Evolutionary conservation across 2,329 filamentous ascomycete genomes (phyloP).

Genomic region (Knoxdaviesia proteae): DNA sequence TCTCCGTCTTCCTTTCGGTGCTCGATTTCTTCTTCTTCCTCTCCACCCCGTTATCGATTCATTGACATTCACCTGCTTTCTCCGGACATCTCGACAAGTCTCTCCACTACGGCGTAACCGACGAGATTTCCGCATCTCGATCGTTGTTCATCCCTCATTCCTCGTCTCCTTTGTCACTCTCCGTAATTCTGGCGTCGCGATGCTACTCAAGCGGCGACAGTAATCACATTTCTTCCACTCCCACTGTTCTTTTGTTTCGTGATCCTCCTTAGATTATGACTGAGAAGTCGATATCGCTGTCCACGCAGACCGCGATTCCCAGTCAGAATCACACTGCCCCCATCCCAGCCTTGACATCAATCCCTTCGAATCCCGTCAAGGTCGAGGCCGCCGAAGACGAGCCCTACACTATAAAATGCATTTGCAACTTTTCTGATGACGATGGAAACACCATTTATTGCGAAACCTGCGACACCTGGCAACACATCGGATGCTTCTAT

Average conservation of each 20-base stretch:
- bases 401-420: slow-evolving; percentile 92
- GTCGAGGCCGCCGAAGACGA: slow-evolving; percentile 45
- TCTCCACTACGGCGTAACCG: background rate
- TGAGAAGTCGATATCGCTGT: slow-evolving; percentile 31
- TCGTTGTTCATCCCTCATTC: background rate
- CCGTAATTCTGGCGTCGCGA: slow-evolving; percentile 25
- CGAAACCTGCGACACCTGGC: slow-evolving; percentile 91
- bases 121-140: background rate
- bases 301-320: slow-evolving; percentile 33
- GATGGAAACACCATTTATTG: slow-evolving; percentile 96
- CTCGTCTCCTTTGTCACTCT: background rate
- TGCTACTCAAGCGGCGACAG: slow-evolving; percentile 31
- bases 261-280: slow-evolving; percentile 37
- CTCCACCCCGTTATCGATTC: background rate
- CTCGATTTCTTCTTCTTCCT: background rate
- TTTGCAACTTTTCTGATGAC: slow-evolving; percentile 82
- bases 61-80: too few species aligned
- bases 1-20: background rate
- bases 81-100: too few species aligned
- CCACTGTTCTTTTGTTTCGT: slow-evolving; percentile 16
- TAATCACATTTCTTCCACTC: slow-evolving; percentile 23
- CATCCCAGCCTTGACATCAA: slow-evolving; percentile 14
- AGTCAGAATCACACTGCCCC: slow-evolving; percentile 26
- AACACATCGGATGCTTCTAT: slow-evolving; percentile 96
- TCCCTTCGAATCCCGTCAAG: slow-evolving; percentile 22